Conservation (phyloP, 495 filamentous ascomycete species). For the Thermothielavioides terrestris region DNA sequence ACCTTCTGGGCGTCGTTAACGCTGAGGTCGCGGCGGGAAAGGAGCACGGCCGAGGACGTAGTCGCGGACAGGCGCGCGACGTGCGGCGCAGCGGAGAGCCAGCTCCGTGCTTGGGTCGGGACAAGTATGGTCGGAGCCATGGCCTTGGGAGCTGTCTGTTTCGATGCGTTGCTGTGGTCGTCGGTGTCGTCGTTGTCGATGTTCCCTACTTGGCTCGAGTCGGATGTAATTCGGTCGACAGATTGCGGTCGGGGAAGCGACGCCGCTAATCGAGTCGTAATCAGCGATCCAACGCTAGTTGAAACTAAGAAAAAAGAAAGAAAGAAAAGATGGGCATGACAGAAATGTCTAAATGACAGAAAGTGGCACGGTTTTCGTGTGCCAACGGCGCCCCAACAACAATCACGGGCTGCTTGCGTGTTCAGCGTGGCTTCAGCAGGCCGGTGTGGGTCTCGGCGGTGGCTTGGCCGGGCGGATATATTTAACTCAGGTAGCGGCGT, state of each 20-base stretch:
- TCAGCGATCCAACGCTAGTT: too few species aligned
- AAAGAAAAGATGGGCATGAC: background rate
- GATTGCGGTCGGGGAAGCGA: too few species aligned
- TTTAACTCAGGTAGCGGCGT: background rate
- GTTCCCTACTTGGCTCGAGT: too few species aligned
- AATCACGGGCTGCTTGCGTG: slow-evolving; percentile 9
- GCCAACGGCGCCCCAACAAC: too few species aligned
- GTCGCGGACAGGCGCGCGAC: background rate
- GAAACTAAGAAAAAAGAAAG: too few species aligned
- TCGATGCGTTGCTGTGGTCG: too few species aligned
- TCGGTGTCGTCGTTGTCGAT: too few species aligned
- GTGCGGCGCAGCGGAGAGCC: slow-evolving; percentile 1
- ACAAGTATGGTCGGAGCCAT: background rate
- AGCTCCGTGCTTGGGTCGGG: background rate
- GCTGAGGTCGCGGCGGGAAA: slow-evolving; percentile 45
- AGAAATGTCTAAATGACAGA: background rate
- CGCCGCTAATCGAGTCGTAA: too few species aligned
- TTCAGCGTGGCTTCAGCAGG: background rate
- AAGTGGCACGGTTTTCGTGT: background rate
- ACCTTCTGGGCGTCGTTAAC: slow-evolving; percentile 64
- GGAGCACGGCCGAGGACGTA: slow-evolving; percentile 4
- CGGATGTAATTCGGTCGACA: too few species aligned
- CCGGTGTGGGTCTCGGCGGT: background rate
- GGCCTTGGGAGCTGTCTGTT: too few species aligned
- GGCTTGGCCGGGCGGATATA: background rate